Evolutionary conservation across 2,329 filamentous ascomycete species (phyloP).

Genomic region (Aureobasidium pullulans): DNA sequence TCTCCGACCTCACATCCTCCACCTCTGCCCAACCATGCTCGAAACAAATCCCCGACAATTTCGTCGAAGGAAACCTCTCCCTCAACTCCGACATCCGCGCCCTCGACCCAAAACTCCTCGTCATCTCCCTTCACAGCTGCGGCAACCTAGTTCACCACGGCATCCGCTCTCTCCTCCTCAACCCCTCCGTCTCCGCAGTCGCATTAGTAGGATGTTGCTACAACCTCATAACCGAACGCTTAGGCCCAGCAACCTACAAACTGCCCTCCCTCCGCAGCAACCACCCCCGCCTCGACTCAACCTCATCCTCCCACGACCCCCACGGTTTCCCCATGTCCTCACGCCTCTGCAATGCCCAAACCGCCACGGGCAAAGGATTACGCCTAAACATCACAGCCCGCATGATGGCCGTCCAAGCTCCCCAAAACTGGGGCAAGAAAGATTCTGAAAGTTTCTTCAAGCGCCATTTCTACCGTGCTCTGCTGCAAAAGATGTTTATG

Average conservation of each 20-base stretch:
- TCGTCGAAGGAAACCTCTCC: slow-evolving; percentile 7
- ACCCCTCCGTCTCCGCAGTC: slow-evolving; percentile 77
- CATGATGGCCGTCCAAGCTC: slow-evolving; percentile 97
- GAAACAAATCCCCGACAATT: background rate
- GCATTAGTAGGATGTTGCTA: slow-evolving; percentile 98
- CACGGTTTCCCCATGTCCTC: slow-evolving; percentile 92
- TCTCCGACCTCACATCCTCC: slow-evolving; percentile 18
- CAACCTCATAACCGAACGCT: slow-evolving; percentile 85
- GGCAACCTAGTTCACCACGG: slow-evolving; percentile 96
- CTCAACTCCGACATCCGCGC: slow-evolving; percentile 19
- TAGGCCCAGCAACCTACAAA: slow-evolving; percentile 83
- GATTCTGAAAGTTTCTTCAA: slow-evolving; percentile 87
- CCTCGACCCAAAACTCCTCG: slow-evolving; percentile 55
- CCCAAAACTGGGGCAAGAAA: slow-evolving; percentile 75
- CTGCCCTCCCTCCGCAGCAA: slow-evolving; percentile 66
- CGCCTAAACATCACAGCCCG: slow-evolving; percentile 90
- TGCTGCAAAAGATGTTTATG: slow-evolving; percentile 86
- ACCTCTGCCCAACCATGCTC: background rate
- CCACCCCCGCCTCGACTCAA: slow-evolving; percentile 60
- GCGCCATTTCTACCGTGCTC: slow-evolving; percentile 83
- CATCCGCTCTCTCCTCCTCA: slow-evolving; percentile 75
- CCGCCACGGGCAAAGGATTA: slow-evolving; percentile 49
- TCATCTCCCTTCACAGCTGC: slow-evolving; percentile 92
- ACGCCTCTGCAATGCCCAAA: slow-evolving; percentile 48
- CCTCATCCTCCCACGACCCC: slow-evolving; percentile 68